Conservation (phyloP, 768 basidiomycete genomes). For the Rhodosporidiobolus sp. region DNA sequence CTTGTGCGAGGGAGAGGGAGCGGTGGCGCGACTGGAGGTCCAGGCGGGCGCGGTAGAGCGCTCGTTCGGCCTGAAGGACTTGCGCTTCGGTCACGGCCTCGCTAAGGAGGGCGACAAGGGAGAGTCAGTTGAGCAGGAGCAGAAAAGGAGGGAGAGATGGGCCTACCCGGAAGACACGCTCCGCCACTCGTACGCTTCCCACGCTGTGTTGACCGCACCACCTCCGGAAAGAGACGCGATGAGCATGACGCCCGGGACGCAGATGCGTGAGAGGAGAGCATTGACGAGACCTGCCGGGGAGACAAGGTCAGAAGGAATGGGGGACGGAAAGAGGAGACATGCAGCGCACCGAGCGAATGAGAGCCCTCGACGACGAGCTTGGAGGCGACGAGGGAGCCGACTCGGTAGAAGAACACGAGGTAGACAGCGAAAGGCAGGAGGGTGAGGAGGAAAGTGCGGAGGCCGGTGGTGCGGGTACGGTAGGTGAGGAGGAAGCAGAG, state of each 20-base stretch:
- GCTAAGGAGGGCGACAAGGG: background rate
- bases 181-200: slow-evolving; percentile 46
- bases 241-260: slow-evolving; percentile 43
- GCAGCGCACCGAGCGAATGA: slow-evolving; percentile 34
- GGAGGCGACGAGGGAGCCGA: slow-evolving; percentile 34
- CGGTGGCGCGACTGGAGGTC: slow-evolving; percentile 37
- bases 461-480: slow-evolving; percentile 28
- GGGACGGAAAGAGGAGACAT: background rate
- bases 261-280: slow-evolving; percentile 40
- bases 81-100: slow-evolving; percentile 41
- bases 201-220: slow-evolving; percentile 44
- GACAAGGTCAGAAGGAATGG: too few relatives aligned
- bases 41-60: slow-evolving; percentile 36
- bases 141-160: background rate
- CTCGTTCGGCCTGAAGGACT: slow-evolving; percentile 38
- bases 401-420: slow-evolving; percentile 39
- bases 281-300: slow-evolving; percentile 37
- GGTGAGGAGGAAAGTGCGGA: slow-evolving; percentile 38
- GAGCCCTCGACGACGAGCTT: slow-evolving; percentile 40
- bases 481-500: slow-evolving; percentile 42
- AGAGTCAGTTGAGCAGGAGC: background rate
- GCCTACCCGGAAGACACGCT: slow-evolving; percentile 37
- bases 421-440: slow-evolving; percentile 41
- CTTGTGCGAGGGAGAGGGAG: slow-evolving; percentile 32
- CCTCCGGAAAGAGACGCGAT: slow-evolving; percentile 44